Conservation (phyloP, 1,284 basidiomycete genomes). For the Clitocybe nebularis region DNA sequence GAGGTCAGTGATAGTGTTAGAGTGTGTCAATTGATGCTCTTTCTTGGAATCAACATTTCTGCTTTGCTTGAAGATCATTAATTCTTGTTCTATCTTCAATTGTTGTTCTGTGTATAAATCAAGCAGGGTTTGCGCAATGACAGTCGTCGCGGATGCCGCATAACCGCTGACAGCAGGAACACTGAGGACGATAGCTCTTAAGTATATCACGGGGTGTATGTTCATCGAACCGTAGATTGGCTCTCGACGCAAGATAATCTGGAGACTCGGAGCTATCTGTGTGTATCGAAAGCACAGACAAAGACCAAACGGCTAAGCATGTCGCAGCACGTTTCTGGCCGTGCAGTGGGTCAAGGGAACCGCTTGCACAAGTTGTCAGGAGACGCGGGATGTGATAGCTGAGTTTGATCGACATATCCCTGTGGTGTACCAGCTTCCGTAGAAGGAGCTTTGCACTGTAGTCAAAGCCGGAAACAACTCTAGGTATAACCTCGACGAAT, state of each 20-base stretch:
- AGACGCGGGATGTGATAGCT: slow-evolving; percentile 31
- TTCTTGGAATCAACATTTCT: background rate
- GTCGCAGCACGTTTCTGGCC: slow-evolving; percentile 27
- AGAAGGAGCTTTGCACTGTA: slow-evolving; percentile 35
- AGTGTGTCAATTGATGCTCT: too few species aligned
- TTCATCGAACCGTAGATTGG: slow-evolving; percentile 29
- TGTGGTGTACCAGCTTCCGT: slow-evolving; percentile 26
- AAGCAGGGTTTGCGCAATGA: slow-evolving; percentile 28
- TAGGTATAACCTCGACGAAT: slow-evolving; percentile 32
- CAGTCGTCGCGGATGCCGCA: slow-evolving; percentile 24
- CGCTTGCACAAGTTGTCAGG: slow-evolving; percentile 25
- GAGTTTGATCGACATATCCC: slow-evolving; percentile 25
- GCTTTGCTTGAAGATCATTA: slow-evolving; percentile 14
- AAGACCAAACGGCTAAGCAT: slow-evolving; percentile 34
- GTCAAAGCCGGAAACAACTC: slow-evolving; percentile 30
- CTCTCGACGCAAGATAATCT: slow-evolving; percentile 14
- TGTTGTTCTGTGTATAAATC: slow-evolving; percentile 28
- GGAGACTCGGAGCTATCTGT: slow-evolving; percentile 14
- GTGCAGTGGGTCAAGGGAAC: slow-evolving; percentile 18
- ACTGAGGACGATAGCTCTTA: slow-evolving; percentile 18
- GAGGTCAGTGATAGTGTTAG: too few species aligned
- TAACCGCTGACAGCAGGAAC: slow-evolving; percentile 22
- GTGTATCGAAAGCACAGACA: slow-evolving; percentile 34
- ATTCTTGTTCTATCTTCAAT: slow-evolving; percentile 18
- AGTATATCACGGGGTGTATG: slow-evolving; percentile 26